Evolutionary conservation across 331 rosid species (phyloP).

Genomic region (Saraca asoca): DNA sequence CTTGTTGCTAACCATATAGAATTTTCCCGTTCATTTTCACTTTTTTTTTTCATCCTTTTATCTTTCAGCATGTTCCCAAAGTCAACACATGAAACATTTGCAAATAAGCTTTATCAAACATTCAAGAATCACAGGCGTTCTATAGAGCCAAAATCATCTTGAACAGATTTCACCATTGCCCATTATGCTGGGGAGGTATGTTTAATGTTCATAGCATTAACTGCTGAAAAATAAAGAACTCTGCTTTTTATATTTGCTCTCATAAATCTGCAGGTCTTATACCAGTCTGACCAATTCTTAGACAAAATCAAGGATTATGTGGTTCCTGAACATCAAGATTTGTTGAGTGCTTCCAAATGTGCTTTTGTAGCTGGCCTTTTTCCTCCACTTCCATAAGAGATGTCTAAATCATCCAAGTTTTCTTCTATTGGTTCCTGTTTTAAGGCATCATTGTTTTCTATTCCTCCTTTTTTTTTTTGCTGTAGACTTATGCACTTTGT

Average conservation of each 20-base stretch:
- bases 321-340: slow-evolving; percentile 95
- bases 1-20: slow-evolving; percentile 14
- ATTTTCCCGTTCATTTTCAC: slow-evolving; percentile 36
- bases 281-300: slow-evolving; percentile 89
- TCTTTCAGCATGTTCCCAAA: slow-evolving; percentile 96
- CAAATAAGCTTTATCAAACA: slow-evolving; percentile 98
- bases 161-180: slow-evolving; percentile 78
- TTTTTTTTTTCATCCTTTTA: slow-evolving; percentile 25
- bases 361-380: slow-evolving; percentile 93
- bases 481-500: too few relatives aligned
- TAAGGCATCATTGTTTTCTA: slow-evolving; percentile 58
- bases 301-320: slow-evolving; percentile 99
- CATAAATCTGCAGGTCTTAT: slow-evolving; percentile 67
- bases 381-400: slow-evolving; percentile 88
- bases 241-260: slow-evolving; percentile 33
- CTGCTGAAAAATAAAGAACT: slow-evolving; percentile 23
- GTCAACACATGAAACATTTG: slow-evolving; percentile 97
- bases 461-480: slow-evolving; percentile 18
- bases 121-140: slow-evolving; percentile 89
- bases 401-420: slow-evolving; percentile 89
- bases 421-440: slow-evolving; percentile 97
- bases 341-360: slow-evolving; percentile 82
- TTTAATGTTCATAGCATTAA: slow-evolving; percentile 23
- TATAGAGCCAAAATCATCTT: slow-evolving; percentile 89
- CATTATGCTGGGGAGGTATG: slow-evolving; percentile 99